Base-by-base conservation (phyloP, 495 filamentous ascomycete species). In the Elaphomyces granulatus region DNA sequence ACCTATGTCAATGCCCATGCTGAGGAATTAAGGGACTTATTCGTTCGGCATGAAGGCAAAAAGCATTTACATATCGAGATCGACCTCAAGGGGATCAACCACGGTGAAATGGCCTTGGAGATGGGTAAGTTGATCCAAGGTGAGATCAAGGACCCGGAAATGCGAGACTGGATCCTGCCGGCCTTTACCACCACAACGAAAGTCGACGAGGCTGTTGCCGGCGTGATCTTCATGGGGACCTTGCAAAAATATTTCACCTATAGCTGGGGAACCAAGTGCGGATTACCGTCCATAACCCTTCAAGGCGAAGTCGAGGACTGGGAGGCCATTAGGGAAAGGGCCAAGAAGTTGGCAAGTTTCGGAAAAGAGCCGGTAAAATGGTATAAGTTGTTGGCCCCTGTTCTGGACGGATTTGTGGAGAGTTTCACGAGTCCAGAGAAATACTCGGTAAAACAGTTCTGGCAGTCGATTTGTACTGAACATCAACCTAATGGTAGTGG, bases 1-100 rank as follows among this genome's bases (percentile, higher is more conserved):
- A 47, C 66, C 36, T 74, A 67, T 51, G 50, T 79, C 43, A 68
- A 69, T 32, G 55, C 54, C 1, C 53, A 72, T 46, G 50, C 67
- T 2, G 63, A 70, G 38, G 52, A 61, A 17, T 50, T 74, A 18
- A 56, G 64, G 7, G 39, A 47, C 3, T 32, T 44, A 4, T 70
- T 76, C 40, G 62, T 76, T 6, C 16, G 43, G 17, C 60, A 68
- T 43, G 30, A 59, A 18, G 61, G 56, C 0, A 60, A 71, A 45
- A 61, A 67, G 45, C 47, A 67, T 17, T 48, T 76, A 0, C 40
- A 55, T 38, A n/a, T n/a, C n/a, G n/a, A n/a, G n/a, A 31, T 43
- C 16, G 21, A 49, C 16, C 40, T 42, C 10, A n/a, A n/a, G n/a
- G n/a, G n/a, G n/a, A 42, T 40, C 0, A 49, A 59, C 38, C 46